These are phyloP conservation scores for Xylaria sp. DNA, from an alignment of 2,329 filamentous ascomycete species.

Conservation along the genomic window DNA sequence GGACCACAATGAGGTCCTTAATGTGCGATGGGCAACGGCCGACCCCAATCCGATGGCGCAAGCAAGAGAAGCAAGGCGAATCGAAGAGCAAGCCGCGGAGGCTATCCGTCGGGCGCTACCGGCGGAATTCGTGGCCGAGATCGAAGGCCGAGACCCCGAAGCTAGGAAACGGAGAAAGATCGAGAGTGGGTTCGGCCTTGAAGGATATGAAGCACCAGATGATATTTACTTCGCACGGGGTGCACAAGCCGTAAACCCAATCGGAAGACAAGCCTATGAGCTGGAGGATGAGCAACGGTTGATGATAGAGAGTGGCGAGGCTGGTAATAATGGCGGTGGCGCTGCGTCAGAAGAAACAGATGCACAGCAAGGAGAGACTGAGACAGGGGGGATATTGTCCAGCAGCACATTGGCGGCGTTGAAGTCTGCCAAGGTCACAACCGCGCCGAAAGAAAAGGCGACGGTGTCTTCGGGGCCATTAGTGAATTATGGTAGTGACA, in stretches of 20 bases:
- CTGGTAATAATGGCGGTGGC: constrained; percentile 55
- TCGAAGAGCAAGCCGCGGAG: constrained; percentile 97
- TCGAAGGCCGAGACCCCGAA: constrained; percentile 90
- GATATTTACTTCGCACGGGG: constrained; percentile 91
- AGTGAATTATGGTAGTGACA: constrained; percentile 90
- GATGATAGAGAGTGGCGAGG: constrained; percentile 68
- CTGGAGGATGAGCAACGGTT: constrained; percentile 70
- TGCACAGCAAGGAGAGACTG: constrained; percentile 51
- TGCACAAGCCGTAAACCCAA: constrained; percentile 71
- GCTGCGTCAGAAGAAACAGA: constrained; percentile 55
- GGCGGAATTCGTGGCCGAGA: constrained; percentile 89
- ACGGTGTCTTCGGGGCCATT: constrained; percentile 73
- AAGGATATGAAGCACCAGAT: constrained; percentile 94
- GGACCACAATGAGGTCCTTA: constrained; percentile 91
- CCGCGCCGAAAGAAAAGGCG: constrained; percentile 65
- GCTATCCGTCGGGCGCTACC: constrained; percentile 89
- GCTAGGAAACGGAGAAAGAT: constrained; percentile 89
- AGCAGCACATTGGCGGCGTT: constrained; percentile 84
- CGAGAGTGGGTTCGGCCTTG: constrained; percentile 86
- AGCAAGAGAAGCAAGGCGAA: constrained; percentile 85
- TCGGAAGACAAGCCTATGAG: constrained; percentile 69
- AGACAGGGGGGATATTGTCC: constrained; percentile 77
- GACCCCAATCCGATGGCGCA: constrained; percentile 96
- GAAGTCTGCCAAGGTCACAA: constrained; percentile 65
- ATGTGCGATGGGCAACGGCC: constrained; percentile 96